Percentiles rank a stretch among this genome's conserved stretches.
phyloP scores from a whole-genome alignment of 1,284 basidiomycete genomes.

The Ustilago sp. region DNA sequence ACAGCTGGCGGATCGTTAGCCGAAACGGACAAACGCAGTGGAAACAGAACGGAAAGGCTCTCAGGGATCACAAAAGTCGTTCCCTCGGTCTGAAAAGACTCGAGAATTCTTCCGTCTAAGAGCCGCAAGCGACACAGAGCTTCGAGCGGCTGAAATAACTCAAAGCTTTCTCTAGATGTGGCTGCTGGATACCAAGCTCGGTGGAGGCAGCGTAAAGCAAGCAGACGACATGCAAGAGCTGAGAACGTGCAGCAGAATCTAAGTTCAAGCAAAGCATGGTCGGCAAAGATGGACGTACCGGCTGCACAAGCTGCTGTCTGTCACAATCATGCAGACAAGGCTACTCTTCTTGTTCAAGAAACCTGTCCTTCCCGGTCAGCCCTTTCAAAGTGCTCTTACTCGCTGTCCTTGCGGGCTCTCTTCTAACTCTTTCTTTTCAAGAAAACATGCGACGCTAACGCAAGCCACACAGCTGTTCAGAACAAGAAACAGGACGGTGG shows the following conservation, averaged over 20 bases:
- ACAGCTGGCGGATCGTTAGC: background rate
- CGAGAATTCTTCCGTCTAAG: background rate
- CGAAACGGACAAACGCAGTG: background rate
- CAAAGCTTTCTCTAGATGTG: background rate
- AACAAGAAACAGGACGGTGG: background rate
- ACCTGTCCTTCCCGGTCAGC: background rate
- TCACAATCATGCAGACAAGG: conserved; percentile 17
- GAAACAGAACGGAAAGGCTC: background rate
- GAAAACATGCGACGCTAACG: background rate
- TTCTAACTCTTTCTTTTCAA: background rate
- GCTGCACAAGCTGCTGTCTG: conserved; percentile 21
- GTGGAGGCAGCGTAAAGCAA: conserved; percentile 2
- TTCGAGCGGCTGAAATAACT: background rate
- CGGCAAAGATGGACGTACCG: conserved; percentile 20
- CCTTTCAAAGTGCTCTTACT: background rate
- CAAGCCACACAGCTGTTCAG: background rate
- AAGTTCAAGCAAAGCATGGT: conserved; percentile 18
- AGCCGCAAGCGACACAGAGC: background rate
- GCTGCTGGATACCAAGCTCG: background rate
- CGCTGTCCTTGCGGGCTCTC: background rate
- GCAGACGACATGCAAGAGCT: conserved; percentile 1
- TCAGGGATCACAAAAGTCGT: background rate
- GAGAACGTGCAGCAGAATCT: conserved; percentile 46
- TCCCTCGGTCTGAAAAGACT: background rate
- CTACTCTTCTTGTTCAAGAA: conserved; percentile 4